Percentiles rank a stretch among this genome's conserved stretches.
Evolutionary conservation across 169 alveolate species (phyloP).

Genomic region (Plasmodium fragile): DNA sequence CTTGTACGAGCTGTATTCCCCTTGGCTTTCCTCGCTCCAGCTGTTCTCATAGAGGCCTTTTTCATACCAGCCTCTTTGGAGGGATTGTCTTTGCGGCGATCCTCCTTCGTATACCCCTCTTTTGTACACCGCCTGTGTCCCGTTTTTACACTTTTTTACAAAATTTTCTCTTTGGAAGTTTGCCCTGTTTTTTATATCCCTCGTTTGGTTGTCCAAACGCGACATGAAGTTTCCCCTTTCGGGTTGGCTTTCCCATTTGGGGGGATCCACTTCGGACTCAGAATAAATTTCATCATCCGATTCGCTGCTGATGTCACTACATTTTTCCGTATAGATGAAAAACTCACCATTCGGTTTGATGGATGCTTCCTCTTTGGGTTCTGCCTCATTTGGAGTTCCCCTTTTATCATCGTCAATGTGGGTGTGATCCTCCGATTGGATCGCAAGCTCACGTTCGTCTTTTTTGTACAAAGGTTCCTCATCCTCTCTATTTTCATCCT

Average conservation of each 20-base stretch:
- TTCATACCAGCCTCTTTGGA: background rate
- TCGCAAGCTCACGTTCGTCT: background rate
- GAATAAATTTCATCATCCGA: background rate
- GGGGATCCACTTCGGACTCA: background rate
- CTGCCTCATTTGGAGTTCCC: background rate
- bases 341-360: background rate
- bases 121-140: background rate
- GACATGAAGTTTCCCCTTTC: background rate
- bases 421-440: background rate
- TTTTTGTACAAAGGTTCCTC: background rate
- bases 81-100: background rate
- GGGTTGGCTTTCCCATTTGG: background rate
- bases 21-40: background rate
- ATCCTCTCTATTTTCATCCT: background rate
- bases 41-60: background rate
- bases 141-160: background rate
- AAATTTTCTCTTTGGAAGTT: background rate
- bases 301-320: slow-evolving; percentile 5
- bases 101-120: background rate
- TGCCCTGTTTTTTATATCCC: background rate
- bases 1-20: background rate
- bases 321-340: background rate
- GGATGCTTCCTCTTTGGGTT: background rate
- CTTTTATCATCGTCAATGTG: background rate
- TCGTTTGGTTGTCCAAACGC: background rate